Evolutionary conservation across 2,329 filamentous ascomycete species (phyloP), one percentile per base, ranked within the genome.

Genomic region (Nothophaeocryptopus gaeumannii): DNA sequence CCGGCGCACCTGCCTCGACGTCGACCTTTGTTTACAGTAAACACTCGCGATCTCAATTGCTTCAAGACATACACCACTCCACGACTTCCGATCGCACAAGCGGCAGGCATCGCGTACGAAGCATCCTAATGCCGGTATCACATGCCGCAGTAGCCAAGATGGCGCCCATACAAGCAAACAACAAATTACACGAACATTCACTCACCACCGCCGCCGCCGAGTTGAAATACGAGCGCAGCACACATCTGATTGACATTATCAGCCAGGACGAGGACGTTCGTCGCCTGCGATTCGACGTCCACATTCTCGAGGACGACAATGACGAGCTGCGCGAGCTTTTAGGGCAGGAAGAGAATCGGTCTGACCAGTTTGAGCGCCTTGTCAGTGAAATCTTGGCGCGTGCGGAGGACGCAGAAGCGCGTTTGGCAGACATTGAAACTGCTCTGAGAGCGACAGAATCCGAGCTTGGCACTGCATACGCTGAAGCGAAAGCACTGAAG

Each of bases 221-320:
- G 66, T 72, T 86, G 53, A 81, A 81, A 60, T 88, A 91, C 66
- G 82, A 86, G 58, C 77, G 79, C 52, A 80, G 78, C 57, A 70
- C 80, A 47, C 82, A 85, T 59, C 76, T 83, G 47, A 79, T 86
- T 32, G 80, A 88, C 45, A 74, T 85, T 9, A 76, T 95, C 47
- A 73, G 82, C 58, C 87, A 88, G 62, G 83, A 89, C 57, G 91
- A 97, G 67, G 82, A 85, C 52, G 76, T 81, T 34, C 83, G 91
- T 40, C 79, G 84, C 56, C 70, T 89, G 45, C 82, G 82, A 58
- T 77, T 92, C 53, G 81, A 84, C 55, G 77, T 84, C 47, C 72
- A 91, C 46, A 70, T 90, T n/a, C 74, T 88, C n/a, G 78, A 84
- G 54, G 83, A 91, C 57, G 86, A 95, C 55, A 88, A 85, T 56